A percentile compares a stretch with the other conserved stretches of the same genome.
phyloP scores from a whole-genome alignment of 441 rosid genomes.

The Adansonia rubrostipa region DNA sequence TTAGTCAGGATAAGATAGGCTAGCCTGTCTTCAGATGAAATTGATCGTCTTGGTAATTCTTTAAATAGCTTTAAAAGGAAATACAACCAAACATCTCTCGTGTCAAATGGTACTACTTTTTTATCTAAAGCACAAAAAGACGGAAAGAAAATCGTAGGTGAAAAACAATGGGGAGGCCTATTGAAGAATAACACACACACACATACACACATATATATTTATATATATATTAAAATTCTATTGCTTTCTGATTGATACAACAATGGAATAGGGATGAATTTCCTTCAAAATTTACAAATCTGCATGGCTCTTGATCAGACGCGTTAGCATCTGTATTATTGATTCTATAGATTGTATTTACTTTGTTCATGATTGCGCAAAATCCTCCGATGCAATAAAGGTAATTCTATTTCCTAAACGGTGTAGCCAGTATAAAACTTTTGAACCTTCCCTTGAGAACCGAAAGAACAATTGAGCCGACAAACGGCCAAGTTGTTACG shows the following conservation, averaged over 20 bases:
- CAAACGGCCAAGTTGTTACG: conserved; percentile 68
- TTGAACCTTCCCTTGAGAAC: conserved; percentile 59
- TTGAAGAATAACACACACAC: too few relatives aligned
- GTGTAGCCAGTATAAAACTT: conserved; percentile 29
- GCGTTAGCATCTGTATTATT: not conserved
- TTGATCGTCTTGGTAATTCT: too few relatives aligned
- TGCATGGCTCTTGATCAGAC: not conserved
- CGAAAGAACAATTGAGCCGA: conserved; percentile 59
- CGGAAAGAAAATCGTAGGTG: too few relatives aligned
- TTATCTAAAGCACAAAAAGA: too few relatives aligned
- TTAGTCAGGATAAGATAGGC: not conserved
- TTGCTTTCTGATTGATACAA: not conserved
- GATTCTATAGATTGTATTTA: not conserved
- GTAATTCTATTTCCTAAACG: conserved; percentile 35
- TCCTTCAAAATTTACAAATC: not conserved
- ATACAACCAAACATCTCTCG: too few relatives aligned
- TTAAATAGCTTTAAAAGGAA: too few relatives aligned
- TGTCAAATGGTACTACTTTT: not conserved
- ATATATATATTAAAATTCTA: not conserved
- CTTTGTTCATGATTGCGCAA: not conserved
- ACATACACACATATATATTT: too few relatives aligned
- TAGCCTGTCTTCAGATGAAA: not conserved
- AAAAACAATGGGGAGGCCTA: too few relatives aligned
- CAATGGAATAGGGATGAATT: not conserved
- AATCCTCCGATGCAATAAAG: not conserved